Base-by-base conservation (phyloP, 2,329 filamentous ascomycete species). In the Fusarium cicatricum region DNA sequence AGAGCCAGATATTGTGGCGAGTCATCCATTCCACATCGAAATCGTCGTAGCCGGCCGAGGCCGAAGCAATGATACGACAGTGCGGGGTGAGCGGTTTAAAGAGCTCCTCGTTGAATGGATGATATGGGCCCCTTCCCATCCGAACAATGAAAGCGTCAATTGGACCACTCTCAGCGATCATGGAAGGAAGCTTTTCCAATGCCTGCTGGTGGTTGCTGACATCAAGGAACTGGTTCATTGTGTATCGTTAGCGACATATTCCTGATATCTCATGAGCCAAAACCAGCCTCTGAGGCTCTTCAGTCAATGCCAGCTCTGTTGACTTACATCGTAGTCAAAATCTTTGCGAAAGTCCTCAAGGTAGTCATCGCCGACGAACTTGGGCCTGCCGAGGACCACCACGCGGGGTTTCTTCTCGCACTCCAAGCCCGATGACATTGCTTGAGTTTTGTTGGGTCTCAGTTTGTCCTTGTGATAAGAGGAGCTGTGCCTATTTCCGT, bases 81-180 rank as follows among this genome's bases (percentile, higher is more conserved):
- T 71, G 48, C 0, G 80, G 79, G 1, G 71, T 56, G 11, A 83
- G 70, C 3, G 70, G 61, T 5, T 56, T 46, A 2, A 83, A 70
- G 4, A 83, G 64, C 4, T 74, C 77, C n/a, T 74, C 70, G 53
- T 82, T 74, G 50, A 83, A 82, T 0, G 80, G 80, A 47, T 81
- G 79, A 47, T 78, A 82, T 0, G 78, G 77, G 10, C 71, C 70
- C 2, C 78, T 80, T 11, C 79, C 80, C 75, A 82, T 80, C n/a
- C 77, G 75, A 52, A 82, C 73, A 45, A 83, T 72, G 47, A 83
- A 76, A 1, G 76, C 80, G 39, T 81, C 76, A 21, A 81, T 74
- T 0, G 78, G 77, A 0, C 80, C 79, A 8, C 72, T 47, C 33
- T 65, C 38, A 3, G 64, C 55, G 11, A 79, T 69, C 48, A 74